phyloP scores from a whole-genome alignment of 768 basidiomycete genomes.

The Lactifluus volemus region DNA sequence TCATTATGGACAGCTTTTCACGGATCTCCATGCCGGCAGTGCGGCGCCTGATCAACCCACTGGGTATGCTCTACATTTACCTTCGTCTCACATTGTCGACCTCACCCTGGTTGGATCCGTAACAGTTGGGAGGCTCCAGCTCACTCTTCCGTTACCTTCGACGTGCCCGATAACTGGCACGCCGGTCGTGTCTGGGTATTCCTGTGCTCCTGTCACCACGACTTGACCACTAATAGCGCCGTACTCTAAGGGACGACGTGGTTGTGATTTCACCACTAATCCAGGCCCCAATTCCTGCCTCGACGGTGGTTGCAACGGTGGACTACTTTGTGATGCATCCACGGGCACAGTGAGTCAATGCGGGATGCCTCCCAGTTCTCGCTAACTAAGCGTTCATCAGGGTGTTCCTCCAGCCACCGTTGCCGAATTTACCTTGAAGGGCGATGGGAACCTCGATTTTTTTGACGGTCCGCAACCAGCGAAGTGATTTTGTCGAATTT shows the following conservation, averaged over 20 bases:
- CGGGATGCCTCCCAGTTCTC: not conserved
- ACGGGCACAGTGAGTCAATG: constrained; percentile 29
- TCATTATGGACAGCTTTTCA: constrained; percentile 24
- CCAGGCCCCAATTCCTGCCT: constrained; percentile 24
- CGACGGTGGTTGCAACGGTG: constrained; percentile 36
- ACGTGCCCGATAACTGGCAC: constrained; percentile 33
- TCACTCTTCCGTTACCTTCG: constrained; percentile 25
- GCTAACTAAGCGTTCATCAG: constrained; percentile 5
- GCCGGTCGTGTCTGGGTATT: constrained; percentile 33
- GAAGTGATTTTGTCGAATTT: not conserved
- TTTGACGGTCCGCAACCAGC: constrained; percentile 23
- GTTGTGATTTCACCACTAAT: constrained; percentile 30
- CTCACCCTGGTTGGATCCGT: not conserved
- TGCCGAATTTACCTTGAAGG: constrained; percentile 31
- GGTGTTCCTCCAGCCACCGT: constrained; percentile 31
- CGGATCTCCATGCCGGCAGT: constrained; percentile 27
- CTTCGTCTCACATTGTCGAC: not conserved
- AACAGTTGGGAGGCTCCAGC: constrained; percentile 26
- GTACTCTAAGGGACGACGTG: constrained; percentile 28
- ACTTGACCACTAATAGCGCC: not conserved
- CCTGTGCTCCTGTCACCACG: not conserved
- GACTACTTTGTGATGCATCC: constrained; percentile 29
- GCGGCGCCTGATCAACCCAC: constrained; percentile 26
- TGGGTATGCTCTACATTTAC: constrained; percentile 19
- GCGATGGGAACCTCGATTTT: constrained; percentile 22